These are phyloP conservation scores for Kernera saxatilis DNA, from an alignment of 345 rosid species.

Conservation along the genomic window DNA sequence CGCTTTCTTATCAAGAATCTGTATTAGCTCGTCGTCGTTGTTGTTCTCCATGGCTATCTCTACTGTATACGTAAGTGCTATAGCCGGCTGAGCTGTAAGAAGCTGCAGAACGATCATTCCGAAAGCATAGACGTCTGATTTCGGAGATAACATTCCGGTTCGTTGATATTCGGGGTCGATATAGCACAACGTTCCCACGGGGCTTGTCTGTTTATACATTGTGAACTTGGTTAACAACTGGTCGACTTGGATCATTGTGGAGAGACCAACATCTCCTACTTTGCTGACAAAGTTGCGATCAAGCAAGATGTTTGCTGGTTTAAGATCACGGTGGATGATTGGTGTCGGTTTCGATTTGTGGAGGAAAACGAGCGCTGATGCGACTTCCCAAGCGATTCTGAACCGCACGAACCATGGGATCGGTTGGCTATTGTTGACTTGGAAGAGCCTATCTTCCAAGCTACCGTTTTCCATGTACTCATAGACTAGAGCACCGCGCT, in stretches of 20 bases:
- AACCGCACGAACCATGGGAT: slow-evolving; percentile 79
- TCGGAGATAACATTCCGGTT: slow-evolving; percentile 64
- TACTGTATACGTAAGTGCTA: slow-evolving; percentile 54
- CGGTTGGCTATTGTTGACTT: slow-evolving; percentile 41
- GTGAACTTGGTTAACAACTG: slow-evolving; percentile 26
- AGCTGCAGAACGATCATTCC: slow-evolving; percentile 82
- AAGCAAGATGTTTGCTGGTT: slow-evolving; percentile 87
- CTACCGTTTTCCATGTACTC: slow-evolving; percentile 92
- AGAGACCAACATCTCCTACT: slow-evolving; percentile 87
- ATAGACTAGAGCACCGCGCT: slow-evolving; percentile 64
- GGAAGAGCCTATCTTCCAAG: slow-evolving; percentile 61
- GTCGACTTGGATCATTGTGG: slow-evolving; percentile 49
- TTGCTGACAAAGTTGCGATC: slow-evolving; percentile 78
- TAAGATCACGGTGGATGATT: slow-evolving; percentile 82
- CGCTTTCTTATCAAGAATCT: slow-evolving; percentile 59
- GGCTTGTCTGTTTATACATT: slow-evolving; percentile 49
- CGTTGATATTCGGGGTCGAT: slow-evolving; percentile 92
- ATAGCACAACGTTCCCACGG: slow-evolving; percentile 77
- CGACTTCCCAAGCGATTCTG: slow-evolving; percentile 87
- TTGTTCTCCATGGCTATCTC: slow-evolving; percentile 56
- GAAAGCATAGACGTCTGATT: slow-evolving; percentile 77
- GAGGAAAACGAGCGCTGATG: slow-evolving; percentile 73
- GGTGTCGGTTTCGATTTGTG: slow-evolving; percentile 73
- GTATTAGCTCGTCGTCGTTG: slow-evolving; percentile 30
- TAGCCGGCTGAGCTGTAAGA: slow-evolving; percentile 71